Base-by-base conservation (phyloP, 805 yeast species). In the Myxozyma lipomycoides region DNA sequence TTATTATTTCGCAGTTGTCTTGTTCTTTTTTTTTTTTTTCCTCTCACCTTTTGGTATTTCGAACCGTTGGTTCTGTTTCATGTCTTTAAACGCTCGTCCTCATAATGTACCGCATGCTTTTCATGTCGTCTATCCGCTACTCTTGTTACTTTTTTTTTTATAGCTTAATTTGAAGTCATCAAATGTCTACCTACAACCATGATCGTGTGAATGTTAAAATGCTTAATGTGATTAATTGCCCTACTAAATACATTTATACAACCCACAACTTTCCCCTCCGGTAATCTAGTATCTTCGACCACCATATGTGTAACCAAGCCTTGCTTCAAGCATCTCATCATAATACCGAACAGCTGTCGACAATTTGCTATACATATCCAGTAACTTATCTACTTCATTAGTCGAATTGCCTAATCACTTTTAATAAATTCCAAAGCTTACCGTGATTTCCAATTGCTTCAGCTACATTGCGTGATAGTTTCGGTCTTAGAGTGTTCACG, bases 351-450 rank as follows among this genome's bases (percentile, higher is more conserved):
- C 78, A 28, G 87, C 82, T 3, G 88, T 82, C 48, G 85, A 82
- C 48, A 89, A 76, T 61, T 89, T 87, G 43, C 84, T 78, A 68
- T 85, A 87, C 79, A 86, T 73, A 43, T 84, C 86, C 56, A 84
- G 76, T 55, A 82, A 76, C 19, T 69, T 66, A 45, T 87, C 52
- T 45, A 43, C 40, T 17, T 41, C 39, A 49, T 18, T 19, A n/a
- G 17, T 45, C 48, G 22, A 18, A 45, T 28, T 28, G 32, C 32
- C 12, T n/a, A n/a, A 19, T 40, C 41, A 37, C 19, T 15, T 7
- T 12, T 12, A 15, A 15, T 7, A 37, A 18, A n/a, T n/a, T n/a
- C 12, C 46, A 9, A 32, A 24, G 22, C 48, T 7, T 25, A 45
- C 48, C 91, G 61, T 87, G 79, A 57, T 78, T 82, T 34, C 76